These are phyloP conservation scores for Phylloboletellus chloephorus DNA, from an alignment of 1,284 basidiomycete genomes.

Conservation along the genomic window DNA sequence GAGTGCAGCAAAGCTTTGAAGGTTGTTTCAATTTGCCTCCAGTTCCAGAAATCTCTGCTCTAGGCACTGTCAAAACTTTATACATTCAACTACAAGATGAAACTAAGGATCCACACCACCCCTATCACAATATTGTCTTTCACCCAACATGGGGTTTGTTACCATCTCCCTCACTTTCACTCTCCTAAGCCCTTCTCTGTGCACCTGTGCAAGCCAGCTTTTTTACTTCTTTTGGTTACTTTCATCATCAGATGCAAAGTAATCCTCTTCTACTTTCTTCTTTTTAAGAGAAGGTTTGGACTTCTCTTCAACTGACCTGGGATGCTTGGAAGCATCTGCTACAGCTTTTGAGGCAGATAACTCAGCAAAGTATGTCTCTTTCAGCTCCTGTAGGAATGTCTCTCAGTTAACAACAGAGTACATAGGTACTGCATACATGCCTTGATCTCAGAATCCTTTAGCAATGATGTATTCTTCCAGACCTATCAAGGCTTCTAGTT, in stretches of 20 bases:
- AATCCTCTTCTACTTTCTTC: constrained; percentile 36
- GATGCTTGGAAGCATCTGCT: constrained; percentile 12
- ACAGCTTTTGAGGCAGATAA: constrained; percentile 29
- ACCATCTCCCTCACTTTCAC: constrained; percentile 14
- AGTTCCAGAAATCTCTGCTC: too few species aligned
- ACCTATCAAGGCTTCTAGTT: constrained; percentile 36
- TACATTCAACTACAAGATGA: too few species aligned
- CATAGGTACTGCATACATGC: constrained; percentile 28
- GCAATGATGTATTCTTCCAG: constrained; percentile 58
- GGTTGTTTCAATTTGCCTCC: too few species aligned
- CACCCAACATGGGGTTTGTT: constrained; percentile 10
- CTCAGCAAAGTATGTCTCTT: constrained; percentile 51
- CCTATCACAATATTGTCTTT: constrained; percentile 1
- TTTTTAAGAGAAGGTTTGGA: constrained; percentile 40
- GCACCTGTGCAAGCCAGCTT: neutral
- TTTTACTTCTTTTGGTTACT: constrained; percentile 17
- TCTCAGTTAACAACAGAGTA: constrained; percentile 1
- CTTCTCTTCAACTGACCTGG: constrained; percentile 32
- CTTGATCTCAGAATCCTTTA: constrained; percentile 58
- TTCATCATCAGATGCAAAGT: constrained; percentile 46
- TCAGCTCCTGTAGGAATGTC: constrained; percentile 42
- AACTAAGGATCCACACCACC: neutral
- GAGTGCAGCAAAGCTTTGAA: too few species aligned
- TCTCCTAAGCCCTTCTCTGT: constrained; percentile 8
- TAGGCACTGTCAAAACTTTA: too few species aligned